Evolutionary conservation across 2,329 filamentous ascomycete genomes (phyloP).

Genomic region (Fusarium sp.): DNA sequence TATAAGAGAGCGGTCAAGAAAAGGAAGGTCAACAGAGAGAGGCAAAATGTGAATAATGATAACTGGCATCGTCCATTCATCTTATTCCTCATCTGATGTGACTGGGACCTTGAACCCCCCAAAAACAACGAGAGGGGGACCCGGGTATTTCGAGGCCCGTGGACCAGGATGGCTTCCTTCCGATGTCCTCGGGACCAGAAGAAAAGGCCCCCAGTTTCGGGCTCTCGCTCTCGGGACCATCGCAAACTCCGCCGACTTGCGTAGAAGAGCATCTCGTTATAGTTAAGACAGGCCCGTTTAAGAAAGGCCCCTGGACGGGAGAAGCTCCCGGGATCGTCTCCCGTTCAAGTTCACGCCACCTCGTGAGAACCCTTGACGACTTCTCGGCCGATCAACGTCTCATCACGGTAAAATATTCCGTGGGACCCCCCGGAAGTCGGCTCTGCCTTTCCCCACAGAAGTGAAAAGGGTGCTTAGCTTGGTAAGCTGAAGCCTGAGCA

Average conservation of each 20-base stretch:
- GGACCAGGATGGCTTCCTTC: background rate
- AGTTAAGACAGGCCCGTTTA: background rate
- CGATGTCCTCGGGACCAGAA: slow-evolving; percentile 9
- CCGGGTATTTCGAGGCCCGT: background rate
- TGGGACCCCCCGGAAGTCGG: slow-evolving; percentile 8
- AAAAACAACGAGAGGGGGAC: background rate
- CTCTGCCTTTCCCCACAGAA: background rate
- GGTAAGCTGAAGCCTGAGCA: background rate
- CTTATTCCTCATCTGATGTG: slow-evolving; percentile 3
- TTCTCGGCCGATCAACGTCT: slow-evolving; percentile 31
- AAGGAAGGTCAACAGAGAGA: background rate
- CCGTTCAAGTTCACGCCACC: slow-evolving; percentile 9
- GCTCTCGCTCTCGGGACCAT: slow-evolving; percentile 20
- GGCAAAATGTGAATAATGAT: background rate
- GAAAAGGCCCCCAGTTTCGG: slow-evolving; percentile 9
- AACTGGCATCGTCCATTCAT: background rate
- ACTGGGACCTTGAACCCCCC: background rate
- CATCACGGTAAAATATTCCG: slow-evolving; percentile 18
- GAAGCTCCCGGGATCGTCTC: background rate
- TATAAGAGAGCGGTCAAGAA: background rate
- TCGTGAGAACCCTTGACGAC: slow-evolving; percentile 2
- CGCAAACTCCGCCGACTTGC: slow-evolving; percentile 9
- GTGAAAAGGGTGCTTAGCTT: background rate
- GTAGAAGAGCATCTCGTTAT: slow-evolving; percentile 10
- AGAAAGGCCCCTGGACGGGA: slow-evolving; percentile 3